Base-by-base conservation (phyloP, 805 yeast species). In the Sungouiella thailandica region DNA sequence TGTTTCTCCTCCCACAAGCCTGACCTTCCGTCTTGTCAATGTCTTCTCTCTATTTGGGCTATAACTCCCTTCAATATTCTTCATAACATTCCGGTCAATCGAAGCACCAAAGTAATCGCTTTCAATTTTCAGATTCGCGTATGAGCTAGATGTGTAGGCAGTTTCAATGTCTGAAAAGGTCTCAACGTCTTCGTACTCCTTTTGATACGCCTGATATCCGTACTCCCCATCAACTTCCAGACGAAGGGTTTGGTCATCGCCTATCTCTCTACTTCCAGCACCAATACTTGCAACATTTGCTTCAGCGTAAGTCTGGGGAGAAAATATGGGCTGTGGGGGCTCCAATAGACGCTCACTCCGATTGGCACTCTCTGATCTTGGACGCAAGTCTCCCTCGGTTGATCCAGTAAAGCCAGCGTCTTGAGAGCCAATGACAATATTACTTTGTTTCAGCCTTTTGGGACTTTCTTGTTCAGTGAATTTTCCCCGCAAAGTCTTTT, bases 381-480 rank as follows among this genome's bases (percentile, higher is more conserved):
- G n/a, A n/a, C n/a, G n/a, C n/a, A n/a, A n/a, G n/a, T n/a, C n/a
- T n/a, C n/a, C n/a, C n/a, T n/a, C n/a, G n/a, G n/a, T n/a, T n/a
- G n/a, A n/a, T n/a, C n/a, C n/a, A n/a, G n/a, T n/a, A n/a, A n/a
- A n/a, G n/a, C n/a, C n/a, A n/a, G n/a, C n/a, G n/a, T n/a, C n/a
- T n/a, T 46, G 52, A 12, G 58, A 66, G 18, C 67, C 62, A 30
- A 79, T 68, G 10, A 72, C 57, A 4, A 78, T 62, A 5, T 79
- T 68, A 4, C 67, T 65, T 25, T 70, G 53, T 25, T 61, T 65
- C 26, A 69, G 69, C 52, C 88, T 73, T 36, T 67, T 72, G 22
- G 95, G 94, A 80, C 54, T 84, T 89, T 44, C 76, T 59, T 34
- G 75, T 59, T 10, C 62, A 3, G 93, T 80, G 47, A 72, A 81